These are phyloP conservation scores for Tetrastigma voinierianum DNA, from an alignment of 164 flowering plant genomes.

Conservation along the genomic window DNA sequence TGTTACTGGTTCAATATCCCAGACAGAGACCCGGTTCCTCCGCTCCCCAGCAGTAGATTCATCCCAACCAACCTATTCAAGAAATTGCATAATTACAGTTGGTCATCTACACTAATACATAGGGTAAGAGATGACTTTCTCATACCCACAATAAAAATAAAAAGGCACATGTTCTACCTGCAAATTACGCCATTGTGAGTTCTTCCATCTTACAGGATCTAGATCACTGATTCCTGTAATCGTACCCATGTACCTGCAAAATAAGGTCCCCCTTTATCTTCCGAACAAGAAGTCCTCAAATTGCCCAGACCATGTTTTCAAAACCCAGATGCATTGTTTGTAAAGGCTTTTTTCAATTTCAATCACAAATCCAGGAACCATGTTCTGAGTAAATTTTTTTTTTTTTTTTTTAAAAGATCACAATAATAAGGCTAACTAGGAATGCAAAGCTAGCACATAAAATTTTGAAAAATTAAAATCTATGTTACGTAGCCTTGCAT, in stretches of 20 bases:
- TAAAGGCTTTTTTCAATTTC: too few relatives aligned
- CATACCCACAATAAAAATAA: neutral
- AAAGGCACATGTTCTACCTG: constrained; percentile 52
- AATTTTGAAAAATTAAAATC: too few relatives aligned
- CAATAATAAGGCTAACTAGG: too few relatives aligned
- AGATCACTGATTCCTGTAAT: constrained; percentile 91
- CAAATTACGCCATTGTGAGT: constrained; percentile 97
- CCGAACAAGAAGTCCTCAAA: neutral
- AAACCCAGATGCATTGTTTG: too few relatives aligned
- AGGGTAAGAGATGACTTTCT: neutral
- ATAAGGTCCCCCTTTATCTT: neutral
- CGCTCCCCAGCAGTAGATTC: constrained; percentile 93
- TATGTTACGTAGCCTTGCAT: too few relatives aligned
- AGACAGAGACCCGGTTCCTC: constrained; percentile 86
- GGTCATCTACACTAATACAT: neutral
- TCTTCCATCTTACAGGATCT: constrained; percentile 93
- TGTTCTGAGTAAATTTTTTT: too few relatives aligned
- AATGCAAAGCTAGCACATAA: too few relatives aligned
- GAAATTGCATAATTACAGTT: neutral
- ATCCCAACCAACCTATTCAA: constrained; percentile 93
- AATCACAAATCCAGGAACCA: too few relatives aligned
- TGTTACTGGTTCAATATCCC: constrained; percentile 99
- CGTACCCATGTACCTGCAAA: constrained; percentile 95
- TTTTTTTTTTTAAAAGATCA: too few relatives aligned
- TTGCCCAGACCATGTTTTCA: too few relatives aligned